Conservation (phyloP, 2,329 filamentous ascomycete species). For the Cercospora canescens region DNA sequence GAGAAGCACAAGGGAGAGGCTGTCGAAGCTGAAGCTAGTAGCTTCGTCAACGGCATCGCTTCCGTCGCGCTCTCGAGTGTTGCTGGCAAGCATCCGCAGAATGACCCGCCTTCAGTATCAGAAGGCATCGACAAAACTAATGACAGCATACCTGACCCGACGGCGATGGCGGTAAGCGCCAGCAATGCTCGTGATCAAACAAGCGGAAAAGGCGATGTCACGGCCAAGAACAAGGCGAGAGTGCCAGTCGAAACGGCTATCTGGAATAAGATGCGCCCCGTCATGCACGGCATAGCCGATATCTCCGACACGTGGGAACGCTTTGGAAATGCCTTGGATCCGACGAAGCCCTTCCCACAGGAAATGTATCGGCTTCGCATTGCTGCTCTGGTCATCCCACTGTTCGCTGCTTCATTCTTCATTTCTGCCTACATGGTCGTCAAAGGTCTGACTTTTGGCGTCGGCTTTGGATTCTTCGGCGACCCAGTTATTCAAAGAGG, state of each 20-base stretch:
- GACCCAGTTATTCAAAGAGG: conserved; percentile 69
- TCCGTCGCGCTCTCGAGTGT: conserved; percentile 73
- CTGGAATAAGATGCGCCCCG: conserved; percentile 72
- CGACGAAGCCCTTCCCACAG: conserved; percentile 50
- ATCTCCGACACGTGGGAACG: conserved; percentile 64
- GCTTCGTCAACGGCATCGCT: conserved; percentile 73
- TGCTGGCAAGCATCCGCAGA: conserved; percentile 72
- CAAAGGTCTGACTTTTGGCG: conserved; percentile 65
- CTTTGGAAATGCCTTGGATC: conserved; percentile 58
- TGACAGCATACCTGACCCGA: conserved; percentile 61
- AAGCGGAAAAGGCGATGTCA: conserved; percentile 46
- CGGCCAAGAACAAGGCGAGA: conserved; percentile 72
- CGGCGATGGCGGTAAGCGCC: conserved; percentile 54
- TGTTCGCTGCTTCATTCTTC: conserved; percentile 46
- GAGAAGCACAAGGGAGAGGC: conserved; percentile 83
- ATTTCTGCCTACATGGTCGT: conserved; percentile 52
- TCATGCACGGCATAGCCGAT: conserved; percentile 67
- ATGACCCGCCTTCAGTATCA: conserved; percentile 53
- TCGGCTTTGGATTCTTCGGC: conserved; percentile 78
- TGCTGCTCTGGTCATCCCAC: conserved; percentile 46
- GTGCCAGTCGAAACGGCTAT: conserved; percentile 74
- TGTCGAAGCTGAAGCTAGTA: conserved; percentile 78
- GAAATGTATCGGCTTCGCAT: conserved; percentile 47
- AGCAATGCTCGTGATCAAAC: conserved; percentile 55
- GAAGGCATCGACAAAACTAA: conserved; percentile 44